phyloP scores from a whole-genome alignment of 805 yeast species.

The Cyberlindnera suaveolens region DNA sequence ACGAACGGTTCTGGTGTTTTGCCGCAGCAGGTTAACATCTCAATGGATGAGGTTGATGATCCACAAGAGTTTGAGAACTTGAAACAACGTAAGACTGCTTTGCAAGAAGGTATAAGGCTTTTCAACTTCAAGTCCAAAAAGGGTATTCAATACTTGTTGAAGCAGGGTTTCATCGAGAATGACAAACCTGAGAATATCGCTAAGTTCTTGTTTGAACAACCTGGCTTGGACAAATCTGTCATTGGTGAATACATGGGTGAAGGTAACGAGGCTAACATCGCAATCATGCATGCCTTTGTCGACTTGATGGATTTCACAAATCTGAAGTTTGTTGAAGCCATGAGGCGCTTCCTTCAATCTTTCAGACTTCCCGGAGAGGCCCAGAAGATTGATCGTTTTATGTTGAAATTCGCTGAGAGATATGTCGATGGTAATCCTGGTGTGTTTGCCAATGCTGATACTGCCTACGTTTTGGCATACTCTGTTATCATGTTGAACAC shows the following conservation, averaged over 20 bases:
- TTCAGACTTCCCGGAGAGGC: constrained; percentile 98
- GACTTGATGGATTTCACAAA: constrained; percentile 75
- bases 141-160: constrained; percentile 61
- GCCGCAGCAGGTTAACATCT: constrained; percentile 4
- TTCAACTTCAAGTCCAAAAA: constrained; percentile 83
- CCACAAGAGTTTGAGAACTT: constrained; percentile 80
- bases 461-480: constrained; percentile 88
- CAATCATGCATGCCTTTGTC: constrained; percentile 89
- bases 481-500: constrained; percentile 92
- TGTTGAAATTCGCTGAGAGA: constrained; percentile 95
- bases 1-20: constrained; percentile 19
- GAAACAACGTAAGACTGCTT: constrained; percentile 76
- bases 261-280: constrained; percentile 69
- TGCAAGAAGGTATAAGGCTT: constrained; percentile 68
- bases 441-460: constrained; percentile 86
- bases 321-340: constrained; percentile 72
- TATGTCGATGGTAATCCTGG: constrained; percentile 83
- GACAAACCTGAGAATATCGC: constrained; percentile 69
- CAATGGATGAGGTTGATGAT: constrained; percentile 46
- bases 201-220: constrained; percentile 61
- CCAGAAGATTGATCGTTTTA: constrained; percentile 92
- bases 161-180: constrained; percentile 55
- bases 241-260: constrained; percentile 93
- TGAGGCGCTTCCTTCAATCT: constrained; percentile 76
- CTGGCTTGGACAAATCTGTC: constrained; percentile 73